phyloP scores from a whole-genome alignment of 2,329 filamentous ascomycete genomes.

The Calonectria multiphialidica region DNA sequence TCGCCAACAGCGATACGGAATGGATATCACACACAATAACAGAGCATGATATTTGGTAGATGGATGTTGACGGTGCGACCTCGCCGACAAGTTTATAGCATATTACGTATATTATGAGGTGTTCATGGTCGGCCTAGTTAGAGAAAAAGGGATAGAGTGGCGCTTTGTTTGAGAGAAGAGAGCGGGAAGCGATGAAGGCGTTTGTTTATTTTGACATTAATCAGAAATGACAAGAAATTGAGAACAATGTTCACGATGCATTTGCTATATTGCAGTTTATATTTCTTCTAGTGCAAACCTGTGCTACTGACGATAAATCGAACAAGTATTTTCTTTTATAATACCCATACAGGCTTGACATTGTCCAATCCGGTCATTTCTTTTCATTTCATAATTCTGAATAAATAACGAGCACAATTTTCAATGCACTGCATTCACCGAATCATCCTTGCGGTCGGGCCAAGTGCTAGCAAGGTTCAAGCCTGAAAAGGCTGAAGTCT shows the following conservation, averaged over 20 bases:
- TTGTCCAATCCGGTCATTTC: no score
- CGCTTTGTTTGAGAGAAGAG: background rate
- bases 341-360: no score
- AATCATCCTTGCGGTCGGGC: no score
- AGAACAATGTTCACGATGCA: background rate
- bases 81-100: background rate
- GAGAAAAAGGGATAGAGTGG: background rate
- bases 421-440: no score
- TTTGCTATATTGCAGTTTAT: background rate
- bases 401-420: no score
- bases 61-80: background rate
- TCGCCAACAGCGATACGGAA: slow-evolving; percentile 57
- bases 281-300: background rate
- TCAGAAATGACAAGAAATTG: background rate
- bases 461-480: no score
- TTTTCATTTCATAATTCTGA: no score
- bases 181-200: background rate
- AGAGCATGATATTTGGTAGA: slow-evolving; percentile 57
- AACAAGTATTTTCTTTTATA: background rate
- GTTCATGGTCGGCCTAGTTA: background rate
- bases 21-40: slow-evolving; percentile 61
- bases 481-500: no score
- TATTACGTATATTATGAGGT: background rate
- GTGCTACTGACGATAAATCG: background rate
- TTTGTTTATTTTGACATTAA: background rate